These are phyloP conservation scores for Fusarium xyrophilum DNA, from an alignment of 2,329 filamentous ascomycete genomes.

Conservation along the genomic window DNA sequence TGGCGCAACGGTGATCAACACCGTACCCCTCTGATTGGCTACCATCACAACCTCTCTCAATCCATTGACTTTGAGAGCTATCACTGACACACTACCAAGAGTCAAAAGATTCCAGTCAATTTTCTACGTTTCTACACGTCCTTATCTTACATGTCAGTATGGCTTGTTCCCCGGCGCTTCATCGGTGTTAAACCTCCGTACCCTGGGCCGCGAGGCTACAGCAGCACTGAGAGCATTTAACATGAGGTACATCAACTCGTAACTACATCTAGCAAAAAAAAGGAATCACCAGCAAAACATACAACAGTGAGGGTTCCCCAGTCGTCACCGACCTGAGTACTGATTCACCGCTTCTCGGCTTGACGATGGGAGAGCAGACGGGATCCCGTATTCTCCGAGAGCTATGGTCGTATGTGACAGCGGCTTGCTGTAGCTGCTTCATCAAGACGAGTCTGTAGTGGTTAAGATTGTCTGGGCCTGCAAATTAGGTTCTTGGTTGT, in stretches of 20 bases:
- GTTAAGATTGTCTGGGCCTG: too few species aligned
- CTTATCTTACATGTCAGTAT: background rate
- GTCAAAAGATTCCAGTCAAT: background rate
- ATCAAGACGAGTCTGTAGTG: background rate
- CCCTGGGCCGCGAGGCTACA: background rate
- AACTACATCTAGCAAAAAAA: background rate
- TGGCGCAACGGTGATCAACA: background rate
- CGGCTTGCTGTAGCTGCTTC: too few species aligned
- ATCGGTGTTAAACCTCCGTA: too few species aligned
- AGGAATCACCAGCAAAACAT: background rate
- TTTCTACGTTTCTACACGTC: background rate
- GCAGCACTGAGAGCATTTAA: background rate
- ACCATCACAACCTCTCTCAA: background rate
- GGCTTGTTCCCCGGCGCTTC: background rate
- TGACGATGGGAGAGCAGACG: conserved; percentile 24
- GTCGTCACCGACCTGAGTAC: conserved; percentile 18
- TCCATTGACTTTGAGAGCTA: background rate
- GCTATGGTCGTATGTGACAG: conserved; percentile 25
- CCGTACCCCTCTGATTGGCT: background rate
- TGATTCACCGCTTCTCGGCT: conserved; percentile 16
- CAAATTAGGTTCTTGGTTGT: too few species aligned
- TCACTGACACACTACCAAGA: too few species aligned
- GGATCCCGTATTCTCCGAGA: conserved; percentile 21
- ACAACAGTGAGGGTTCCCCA: conserved; percentile 20
- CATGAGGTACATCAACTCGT: too few species aligned